Percentiles rank a stretch among this genome's conserved stretches.
Evolutionary conservation across 1,139 yeast species (phyloP).

Genomic region (Geotrichum aggregatum): DNA sequence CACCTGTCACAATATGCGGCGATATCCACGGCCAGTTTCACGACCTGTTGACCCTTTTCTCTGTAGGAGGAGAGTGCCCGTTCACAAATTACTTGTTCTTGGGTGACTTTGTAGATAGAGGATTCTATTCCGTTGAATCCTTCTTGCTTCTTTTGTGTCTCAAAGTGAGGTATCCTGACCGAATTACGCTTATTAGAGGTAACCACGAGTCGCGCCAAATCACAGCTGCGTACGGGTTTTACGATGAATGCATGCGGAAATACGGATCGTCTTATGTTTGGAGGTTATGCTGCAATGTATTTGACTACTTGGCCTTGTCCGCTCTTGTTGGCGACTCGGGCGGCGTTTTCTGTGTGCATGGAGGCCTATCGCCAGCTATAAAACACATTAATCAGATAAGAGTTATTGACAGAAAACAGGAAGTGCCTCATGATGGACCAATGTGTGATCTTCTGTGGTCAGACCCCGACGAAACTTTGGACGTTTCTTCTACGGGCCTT

Average conservation of each 20-base stretch:
- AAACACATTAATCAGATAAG: constrained; percentile 80
- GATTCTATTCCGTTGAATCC: constrained; percentile 89
- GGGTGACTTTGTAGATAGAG: constrained; percentile 90
- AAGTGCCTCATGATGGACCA: constrained; percentile 98
- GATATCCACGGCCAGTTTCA: constrained; percentile 97
- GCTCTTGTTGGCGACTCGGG: constrained; percentile 82
- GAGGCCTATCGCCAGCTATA: constrained; percentile 91
- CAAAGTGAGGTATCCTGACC: constrained; percentile 91
- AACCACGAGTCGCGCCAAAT: constrained; percentile 96
- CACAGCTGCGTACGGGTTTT: constrained; percentile 96
- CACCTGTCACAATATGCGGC: constrained; percentile 96
- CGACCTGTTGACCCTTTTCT: constrained; percentile 78
- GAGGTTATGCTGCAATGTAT: constrained; percentile 71
- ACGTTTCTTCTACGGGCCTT: constrained; percentile 19
- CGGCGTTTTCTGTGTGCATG: constrained; percentile 87
- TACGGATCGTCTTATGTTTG: constrained; percentile 94
- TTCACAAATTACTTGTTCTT: constrained; percentile 68
- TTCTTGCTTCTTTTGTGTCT: constrained; percentile 67
- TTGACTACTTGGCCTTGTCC: constrained; percentile 87
- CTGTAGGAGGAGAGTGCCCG: constrained; percentile 83
- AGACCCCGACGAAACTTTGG: constrained; percentile 77
- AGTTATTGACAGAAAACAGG: constrained; percentile 81
- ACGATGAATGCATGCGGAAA: constrained; percentile 91
- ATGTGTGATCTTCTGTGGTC: constrained; percentile 98
- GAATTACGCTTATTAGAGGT: constrained; percentile 89